These are phyloP conservation scores for Alisma plantagoaquatica DNA, from an alignment of 106 monocot species.

Conservation along the genomic window DNA sequence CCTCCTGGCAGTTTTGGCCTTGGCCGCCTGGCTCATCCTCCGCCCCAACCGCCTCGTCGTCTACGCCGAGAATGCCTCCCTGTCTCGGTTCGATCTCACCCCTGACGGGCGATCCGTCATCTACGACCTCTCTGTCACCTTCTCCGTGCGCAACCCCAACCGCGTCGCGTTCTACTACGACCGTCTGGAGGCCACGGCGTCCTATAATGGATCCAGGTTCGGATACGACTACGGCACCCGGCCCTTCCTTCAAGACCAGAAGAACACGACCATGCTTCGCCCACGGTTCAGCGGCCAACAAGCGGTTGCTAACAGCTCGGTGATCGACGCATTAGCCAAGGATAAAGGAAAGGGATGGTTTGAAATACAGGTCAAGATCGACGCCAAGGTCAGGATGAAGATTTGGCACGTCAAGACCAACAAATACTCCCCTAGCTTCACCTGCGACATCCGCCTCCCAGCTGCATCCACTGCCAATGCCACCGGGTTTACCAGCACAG, in stretches of 20 bases:
- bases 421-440: constrained; percentile 3
- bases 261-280: constrained; percentile 39
- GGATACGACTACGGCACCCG: constrained; percentile 35
- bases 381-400: constrained; percentile 13
- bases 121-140: constrained; percentile 7
- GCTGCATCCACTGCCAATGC: not conserved
- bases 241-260: constrained; percentile 55
- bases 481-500: not conserved
- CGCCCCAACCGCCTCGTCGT: constrained; percentile 18
- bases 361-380: not conserved
- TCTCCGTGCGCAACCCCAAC: constrained; percentile 58
- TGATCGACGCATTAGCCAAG: not conserved
- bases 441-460: constrained; percentile 2
- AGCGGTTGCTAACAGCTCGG: not conserved
- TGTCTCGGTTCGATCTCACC: constrained; percentile 14
- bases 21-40: constrained; percentile 25
- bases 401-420: constrained; percentile 12
- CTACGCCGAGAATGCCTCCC: constrained; percentile 15
- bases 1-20: constrained; percentile 16
- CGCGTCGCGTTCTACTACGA: constrained; percentile 59
- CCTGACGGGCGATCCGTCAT: constrained; percentile 3
- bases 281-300: constrained; percentile 30
- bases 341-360: constrained; percentile 5
- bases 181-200: constrained; percentile 32
- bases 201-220: not conserved